phyloP scores from a whole-genome alignment of 2,329 filamentous ascomycete genomes.

The Penicillium sp. region DNA sequence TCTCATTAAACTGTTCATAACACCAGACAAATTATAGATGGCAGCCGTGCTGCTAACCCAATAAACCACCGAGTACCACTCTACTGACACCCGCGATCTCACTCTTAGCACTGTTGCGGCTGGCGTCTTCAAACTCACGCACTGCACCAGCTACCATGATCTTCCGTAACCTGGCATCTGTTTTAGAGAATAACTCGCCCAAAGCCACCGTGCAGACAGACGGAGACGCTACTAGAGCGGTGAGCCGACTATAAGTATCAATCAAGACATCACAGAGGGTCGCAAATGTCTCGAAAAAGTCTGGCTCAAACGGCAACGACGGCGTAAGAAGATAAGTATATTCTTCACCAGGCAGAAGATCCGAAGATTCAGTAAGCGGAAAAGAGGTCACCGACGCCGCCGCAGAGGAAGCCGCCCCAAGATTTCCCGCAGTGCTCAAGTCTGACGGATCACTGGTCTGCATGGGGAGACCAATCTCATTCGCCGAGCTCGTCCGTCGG shows the following conservation, averaged over 20 bases:
- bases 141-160: slow-evolving; percentile 82
- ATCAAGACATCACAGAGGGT: slow-evolving; percentile 94
- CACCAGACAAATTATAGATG: neutral
- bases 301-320: slow-evolving; percentile 86
- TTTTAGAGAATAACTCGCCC: slow-evolving; percentile 84
- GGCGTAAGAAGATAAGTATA: slow-evolving; percentile 90
- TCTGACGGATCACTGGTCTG: slow-evolving; percentile 48
- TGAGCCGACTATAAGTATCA: slow-evolving; percentile 79
- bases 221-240: slow-evolving; percentile 70
- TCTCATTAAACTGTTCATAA: slow-evolving; percentile 2
- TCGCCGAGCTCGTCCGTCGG: slow-evolving; percentile 56
- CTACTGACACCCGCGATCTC: slow-evolving; percentile 84
- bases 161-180: slow-evolving; percentile 79
- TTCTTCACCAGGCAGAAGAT: slow-evolving; percentile 75
- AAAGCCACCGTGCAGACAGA: slow-evolving; percentile 66
- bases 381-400: slow-evolving; percentile 41
- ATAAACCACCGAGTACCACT: slow-evolving; percentile 81
- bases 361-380: slow-evolving; percentile 50
- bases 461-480: slow-evolving; percentile 57
- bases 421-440: slow-evolving; percentile 40
- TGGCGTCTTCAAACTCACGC: slow-evolving; percentile 88
- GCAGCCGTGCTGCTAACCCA: slow-evolving; percentile 46
- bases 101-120: slow-evolving; percentile 67
- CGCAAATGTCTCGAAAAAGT: slow-evolving; percentile 94
- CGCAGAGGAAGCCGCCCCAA: slow-evolving; percentile 37